Base-by-base conservation (phyloP, 1,284 basidiomycete species). In the Xerocomus tenax region DNA sequence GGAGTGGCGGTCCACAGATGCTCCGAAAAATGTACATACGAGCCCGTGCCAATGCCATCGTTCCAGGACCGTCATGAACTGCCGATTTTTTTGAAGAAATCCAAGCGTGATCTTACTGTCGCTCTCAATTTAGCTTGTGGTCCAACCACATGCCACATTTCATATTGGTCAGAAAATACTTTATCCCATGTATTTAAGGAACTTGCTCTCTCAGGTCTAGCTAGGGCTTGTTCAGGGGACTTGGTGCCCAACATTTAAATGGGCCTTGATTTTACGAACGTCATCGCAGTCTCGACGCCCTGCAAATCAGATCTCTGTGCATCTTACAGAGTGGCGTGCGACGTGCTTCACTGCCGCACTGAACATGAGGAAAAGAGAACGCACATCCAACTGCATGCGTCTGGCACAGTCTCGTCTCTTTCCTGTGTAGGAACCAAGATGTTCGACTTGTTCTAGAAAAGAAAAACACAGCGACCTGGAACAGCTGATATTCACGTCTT, bases 381-480 rank as follows among this genome's bases (percentile, higher is more conserved):
- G n/a, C 30, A 43, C 10, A 15, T 26, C 16, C 8, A 0, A 25
- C 36, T 45, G 19, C 25, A 32, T 21, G 30, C 18, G n/a, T 34
- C 21, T 30, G 21, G 30, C 21, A 15, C 35, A 25, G 40, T 21
- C 21, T 21, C 21, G 21, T 21, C 21, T 21, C 21, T 21, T 21
- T 21, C 21, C 21, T 21, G 21, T 21, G 21, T 21, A n/a, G 6
- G 68, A 67, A 39, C 48, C 55, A 54, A 36, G 69, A 21, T 68
- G 51, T 69, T 67, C 10, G 51, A 50, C 48, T 65, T 71, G 19
- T 52, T 60, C 23, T n/a, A 25, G 23, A 8, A 5, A 25, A 8
- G 8, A 28, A 28, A 4, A 26, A 26, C 28, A 29, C 6, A 29
- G 28, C 12, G 12, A 12, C 12, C 28, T 13, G 28, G 28, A 4